phyloP scores from a whole-genome alignment of 2,329 filamentous ascomycete species.

The Elsinoe arachidis region DNA sequence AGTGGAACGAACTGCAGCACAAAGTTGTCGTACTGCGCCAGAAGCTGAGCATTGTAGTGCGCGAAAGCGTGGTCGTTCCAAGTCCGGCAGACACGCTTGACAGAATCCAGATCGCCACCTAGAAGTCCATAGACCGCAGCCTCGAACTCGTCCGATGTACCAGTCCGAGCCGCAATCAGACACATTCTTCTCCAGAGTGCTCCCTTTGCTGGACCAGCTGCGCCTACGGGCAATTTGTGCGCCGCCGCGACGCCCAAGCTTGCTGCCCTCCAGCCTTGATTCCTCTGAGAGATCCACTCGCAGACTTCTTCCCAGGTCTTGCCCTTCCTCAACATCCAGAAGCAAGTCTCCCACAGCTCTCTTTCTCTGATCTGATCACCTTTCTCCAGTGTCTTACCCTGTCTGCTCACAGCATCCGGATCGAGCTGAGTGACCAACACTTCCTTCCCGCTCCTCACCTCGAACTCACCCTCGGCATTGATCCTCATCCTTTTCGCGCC shows the following conservation, averaged over 20 bases:
- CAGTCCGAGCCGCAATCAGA: conserved; percentile 58
- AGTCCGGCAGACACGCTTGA: conserved; percentile 64
- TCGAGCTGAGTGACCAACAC: conserved; percentile 79
- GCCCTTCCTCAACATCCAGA: conserved; percentile 84
- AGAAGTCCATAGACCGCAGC: conserved; percentile 83
- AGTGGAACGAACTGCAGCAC: conserved; percentile 37
- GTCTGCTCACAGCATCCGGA: conserved; percentile 77
- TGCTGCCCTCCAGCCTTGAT: conserved; percentile 82
- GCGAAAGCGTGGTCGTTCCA: conserved; percentile 87
- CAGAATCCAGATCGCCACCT: conserved; percentile 72
- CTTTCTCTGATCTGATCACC: conserved; percentile 84
- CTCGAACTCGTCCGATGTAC: conserved; percentile 67
- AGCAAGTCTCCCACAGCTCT: conserved; percentile 88
- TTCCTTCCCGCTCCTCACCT: conserved; percentile 45
- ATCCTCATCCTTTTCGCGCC: conserved; percentile 71
- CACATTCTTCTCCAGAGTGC: conserved; percentile 69
- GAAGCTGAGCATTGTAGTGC: conserved; percentile 76
- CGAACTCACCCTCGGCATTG: conserved; percentile 45
- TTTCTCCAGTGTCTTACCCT: conserved; percentile 65
- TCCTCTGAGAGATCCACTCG: conserved; percentile 77
- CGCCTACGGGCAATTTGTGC: conserved; percentile 29
- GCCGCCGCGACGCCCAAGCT: conserved; percentile 64
- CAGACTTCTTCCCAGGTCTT: conserved; percentile 62
- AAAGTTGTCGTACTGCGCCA: conserved; percentile 70
- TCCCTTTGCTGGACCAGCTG: conserved; percentile 33